Evolutionary conservation across 768 basidiomycete genomes (phyloP), one percentile per base, ranked within the genome.

Genomic region (Boletus eberwhitei): DNA sequence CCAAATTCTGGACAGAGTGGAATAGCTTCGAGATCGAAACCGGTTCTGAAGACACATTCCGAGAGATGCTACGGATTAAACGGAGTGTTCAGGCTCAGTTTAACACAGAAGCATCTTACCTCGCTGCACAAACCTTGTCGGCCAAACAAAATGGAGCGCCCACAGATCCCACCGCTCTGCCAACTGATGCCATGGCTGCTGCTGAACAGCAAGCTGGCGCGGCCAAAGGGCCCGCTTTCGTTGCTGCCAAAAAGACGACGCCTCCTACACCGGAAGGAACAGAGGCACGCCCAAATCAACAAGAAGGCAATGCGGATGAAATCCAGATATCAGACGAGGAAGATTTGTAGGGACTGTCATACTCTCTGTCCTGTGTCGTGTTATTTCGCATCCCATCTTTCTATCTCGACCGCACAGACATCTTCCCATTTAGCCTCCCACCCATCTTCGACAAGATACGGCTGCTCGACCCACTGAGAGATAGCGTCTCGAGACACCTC

Each of bases 31-130:
- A 99, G 74, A 93, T 98, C 65, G 97, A 98, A 70, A 97, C 94
- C 3, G 97, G 97, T 2, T 96, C 93, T 2, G 97, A 99, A 71
- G 97, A 99, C 69, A 99, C 97, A 0, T 99, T 99, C 86, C 79
- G 87, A 59, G 90, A 92, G 74, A 93, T 92, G 90, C 70, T 93
- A 54, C 86, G 95, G 36, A 97, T 98, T 77, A 97, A 96, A 74
- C 86, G 97, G 53, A 94, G 95, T 63, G 97, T 99, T 16, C 97
- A 99, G 73, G 94, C 96, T 26, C 91, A 94, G 66, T 99, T 97
- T 79, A 98, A 99, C 71, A 99, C 97, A 3, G 96, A 98, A 72
- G 90, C 88, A 43, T 89, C 88, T 41, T 96, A 93, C 71, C 77
- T 97, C 52, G 92, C 92, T 8, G 95, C 95, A 12, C 93, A 97